Evolutionary conservation across 2,329 filamentous ascomycete genomes (phyloP), one percentile per base, ranked within the genome.

Genomic region (Blastomyces emzantsi): DNA sequence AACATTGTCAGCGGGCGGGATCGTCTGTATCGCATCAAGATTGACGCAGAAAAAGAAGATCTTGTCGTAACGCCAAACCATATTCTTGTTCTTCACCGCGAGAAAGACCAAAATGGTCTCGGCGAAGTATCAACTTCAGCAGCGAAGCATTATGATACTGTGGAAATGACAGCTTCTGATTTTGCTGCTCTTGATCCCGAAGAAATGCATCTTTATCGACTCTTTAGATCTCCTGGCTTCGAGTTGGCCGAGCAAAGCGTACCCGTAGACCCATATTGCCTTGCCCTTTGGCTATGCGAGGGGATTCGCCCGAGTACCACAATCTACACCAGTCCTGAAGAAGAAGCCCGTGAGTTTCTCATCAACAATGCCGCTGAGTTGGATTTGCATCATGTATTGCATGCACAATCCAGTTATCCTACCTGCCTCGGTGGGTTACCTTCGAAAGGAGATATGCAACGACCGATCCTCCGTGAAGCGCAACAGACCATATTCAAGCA

Each of bases 21-120:
- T 60, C 75, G 73, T 49, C 76, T 82, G 2, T 82, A 82, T 69
- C 78, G 80, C 59, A 80, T 82, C 70, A 78, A 77, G 67, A 74
- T 82, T n/a, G 73, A 65, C 4, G 68, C 66, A 43, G 49, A 65
- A 22, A 71, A 75, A 63, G 80, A 82, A 67, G 79, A 81, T 66
- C 78, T 82, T 45, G 78, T 82, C 30, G 79, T 81, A 33, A 81
- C 79, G 15, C 67, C 77, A 43, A 81, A 81, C 70, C 79, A 81
- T 68, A 81, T 81, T 60, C 69, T 82, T 47, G 78, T 80, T 58
- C 70, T 81, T 57, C 72, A 79, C 65, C 74, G 73, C 56, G 71
- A 74, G 67, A 61, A 51, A 13, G 51, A 30, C 58, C 60, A 64
- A 51, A 64, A 63, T 61, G 3, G 51, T 22, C 43, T 60, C 54